A percentile compares a stretch with the other conserved stretches of the same genome.
These are phyloP conservation scores for Trichosporon sp. DNA, from an alignment of 1,284 basidiomycete species.

Conservation along the genomic window DNA sequence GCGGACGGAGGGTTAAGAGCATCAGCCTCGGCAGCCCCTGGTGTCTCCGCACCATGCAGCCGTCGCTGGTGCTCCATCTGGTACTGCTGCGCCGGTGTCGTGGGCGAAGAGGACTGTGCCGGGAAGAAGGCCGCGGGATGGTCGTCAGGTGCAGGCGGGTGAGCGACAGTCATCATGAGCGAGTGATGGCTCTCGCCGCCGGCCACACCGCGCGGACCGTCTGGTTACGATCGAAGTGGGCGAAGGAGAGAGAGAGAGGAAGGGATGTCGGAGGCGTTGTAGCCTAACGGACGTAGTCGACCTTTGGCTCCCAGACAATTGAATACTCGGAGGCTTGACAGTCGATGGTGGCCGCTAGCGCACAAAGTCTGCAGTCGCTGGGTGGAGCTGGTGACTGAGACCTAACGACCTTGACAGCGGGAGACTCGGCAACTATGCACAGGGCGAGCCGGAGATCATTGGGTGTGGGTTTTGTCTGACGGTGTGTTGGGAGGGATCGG, in stretches of 20 bases:
- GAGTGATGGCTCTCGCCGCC: slow-evolving; percentile 1
- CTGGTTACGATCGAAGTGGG: neutral
- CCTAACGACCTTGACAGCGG: neutral
- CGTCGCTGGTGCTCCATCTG: neutral
- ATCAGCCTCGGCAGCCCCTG: neutral
- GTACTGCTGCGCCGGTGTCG: neutral
- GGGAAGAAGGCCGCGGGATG: neutral
- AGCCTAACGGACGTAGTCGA: neutral
- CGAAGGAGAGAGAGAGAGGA: neutral
- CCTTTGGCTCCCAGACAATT: neutral
- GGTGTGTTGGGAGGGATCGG: neutral
- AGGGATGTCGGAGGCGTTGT: neutral
- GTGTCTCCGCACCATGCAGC: neutral
- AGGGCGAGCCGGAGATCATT: neutral
- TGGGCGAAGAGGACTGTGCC: neutral
- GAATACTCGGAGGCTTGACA: neutral
- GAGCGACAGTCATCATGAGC: slow-evolving; percentile 1
- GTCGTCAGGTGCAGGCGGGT: neutral
- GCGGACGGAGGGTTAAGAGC: neutral
- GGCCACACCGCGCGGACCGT: neutral
- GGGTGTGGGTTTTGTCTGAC: neutral
- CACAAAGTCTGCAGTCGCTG: neutral
- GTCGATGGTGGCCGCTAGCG: neutral
- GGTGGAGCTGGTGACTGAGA: neutral
- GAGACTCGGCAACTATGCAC: neutral